A percentile compares a stretch with the other conserved stretches of the same genome.
Conservation (phyloP, 176 grass and related monocot genomes). For the Oryza australiensis region DNA sequence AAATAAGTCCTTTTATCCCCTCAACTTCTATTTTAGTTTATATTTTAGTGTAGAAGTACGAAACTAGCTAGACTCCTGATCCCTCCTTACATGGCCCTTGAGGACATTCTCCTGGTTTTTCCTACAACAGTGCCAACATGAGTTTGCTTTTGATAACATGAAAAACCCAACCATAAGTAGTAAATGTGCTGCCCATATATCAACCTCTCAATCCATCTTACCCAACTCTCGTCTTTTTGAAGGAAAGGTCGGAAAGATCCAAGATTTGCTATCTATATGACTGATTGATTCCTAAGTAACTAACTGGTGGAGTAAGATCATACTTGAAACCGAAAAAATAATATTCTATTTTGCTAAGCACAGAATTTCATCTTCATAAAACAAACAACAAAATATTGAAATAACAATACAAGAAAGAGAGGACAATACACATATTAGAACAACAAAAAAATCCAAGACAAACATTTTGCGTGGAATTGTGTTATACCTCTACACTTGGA, state of each 20-base stretch:
- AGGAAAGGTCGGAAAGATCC: too few relatives aligned
- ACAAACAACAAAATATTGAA: not conserved
- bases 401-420: not conserved
- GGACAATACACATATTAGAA: not conserved
- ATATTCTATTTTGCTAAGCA: not conserved
- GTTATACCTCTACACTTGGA: slow-evolving; percentile 15
- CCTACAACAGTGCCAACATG: not conserved
- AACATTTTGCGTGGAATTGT: not conserved
- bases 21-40: not conserved
- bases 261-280: too few relatives aligned
- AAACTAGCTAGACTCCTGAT: too few relatives aligned
- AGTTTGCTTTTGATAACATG: not conserved
- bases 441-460: not conserved
- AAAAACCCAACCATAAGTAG: not conserved
- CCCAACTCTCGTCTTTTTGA: too few relatives aligned
- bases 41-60: not conserved
- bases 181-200: not conserved
- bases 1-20: not conserved
- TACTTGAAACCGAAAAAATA: not conserved
- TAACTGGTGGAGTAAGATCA: not conserved
- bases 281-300: too few relatives aligned
- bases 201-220: not conserved
- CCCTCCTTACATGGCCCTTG: not conserved
- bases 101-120: not conserved
- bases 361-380: not conserved